Base-by-base conservation (phyloP, 139 green algal species). In the Chlamydomonas incerta region DNA sequence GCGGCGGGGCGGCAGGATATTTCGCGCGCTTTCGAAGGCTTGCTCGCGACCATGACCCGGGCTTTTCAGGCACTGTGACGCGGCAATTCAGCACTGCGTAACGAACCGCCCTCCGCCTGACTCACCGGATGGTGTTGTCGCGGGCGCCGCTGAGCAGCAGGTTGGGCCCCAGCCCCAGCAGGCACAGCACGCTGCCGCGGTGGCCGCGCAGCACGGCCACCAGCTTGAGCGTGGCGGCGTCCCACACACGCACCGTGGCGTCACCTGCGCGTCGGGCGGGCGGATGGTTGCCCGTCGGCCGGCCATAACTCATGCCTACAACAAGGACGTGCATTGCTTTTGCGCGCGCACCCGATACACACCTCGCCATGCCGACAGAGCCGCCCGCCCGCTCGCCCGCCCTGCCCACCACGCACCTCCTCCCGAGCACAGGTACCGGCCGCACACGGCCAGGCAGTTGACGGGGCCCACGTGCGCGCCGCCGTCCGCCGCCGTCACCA, bases 41-140 rank as follows among this genome's bases (percentile, higher is more conserved):
- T n/a, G n/a, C n/a, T n/a, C n/a, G n/a, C n/a, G n/a, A n/a, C n/a
- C n/a, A n/a, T n/a, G n/a, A n/a, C n/a, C n/a, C n/a, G n/a, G n/a
- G n/a, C n/a, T n/a, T n/a, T n/a, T n/a, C n/a, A n/a, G n/a, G n/a
- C n/a, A n/a, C n/a, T n/a, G n/a, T n/a, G n/a, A n/a, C n/a, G n/a
- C n/a, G n/a, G n/a, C n/a, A n/a, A n/a, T n/a, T n/a, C n/a, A n/a
- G n/a, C n/a, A n/a, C n/a, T n/a, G n/a, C n/a, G n/a, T n/a, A n/a
- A n/a, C n/a, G n/a, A n/a, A n/a, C n/a, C n/a, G 9, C 29, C 14
- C 68, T 34, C 20, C 20, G 8, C 10, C 34, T 20, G 28, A 74
- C 93, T 83, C 50, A 97, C 94, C 46, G 82, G 55, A 99, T 96
- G 35, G 96, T 95, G 87, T 97, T 96, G 90, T 99, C 97, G 1